These are phyloP conservation scores for Coriaria nepalensis DNA, from an alignment of 306 rosid species.

Conservation along the genomic window DNA sequence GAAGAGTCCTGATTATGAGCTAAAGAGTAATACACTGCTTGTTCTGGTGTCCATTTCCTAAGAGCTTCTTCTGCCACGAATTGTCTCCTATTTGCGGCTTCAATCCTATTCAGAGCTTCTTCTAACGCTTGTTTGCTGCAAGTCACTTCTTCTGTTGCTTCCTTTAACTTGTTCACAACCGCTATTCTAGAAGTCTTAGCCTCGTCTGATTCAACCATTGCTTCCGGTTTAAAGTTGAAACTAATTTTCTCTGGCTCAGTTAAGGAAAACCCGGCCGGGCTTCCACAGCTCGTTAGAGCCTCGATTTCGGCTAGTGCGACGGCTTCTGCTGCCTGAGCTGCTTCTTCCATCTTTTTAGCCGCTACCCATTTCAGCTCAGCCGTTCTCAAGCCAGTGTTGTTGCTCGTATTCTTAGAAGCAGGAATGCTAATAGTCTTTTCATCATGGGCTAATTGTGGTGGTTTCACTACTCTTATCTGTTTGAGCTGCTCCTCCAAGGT, in stretches of 20 bases:
- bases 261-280: conserved; percentile 23
- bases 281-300: conserved; percentile 37
- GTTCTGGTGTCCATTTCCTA: conserved; percentile 52
- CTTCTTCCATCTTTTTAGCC: conserved; percentile 97
- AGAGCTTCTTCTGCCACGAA: conserved; percentile 60
- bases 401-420: no score
- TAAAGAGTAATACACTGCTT: conserved; percentile 18
- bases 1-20: conserved; percentile 26
- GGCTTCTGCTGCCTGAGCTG: conserved; percentile 89
- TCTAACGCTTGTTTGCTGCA: conserved; percentile 53
- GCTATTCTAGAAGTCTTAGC: conserved; percentile 33
- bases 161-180: conserved; percentile 54
- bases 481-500: conserved; percentile 28
- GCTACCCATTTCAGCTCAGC: conserved; percentile 90
- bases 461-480: conserved; percentile 12
- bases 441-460: conserved; percentile 10
- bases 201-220: conserved; percentile 44
- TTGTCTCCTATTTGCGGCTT: conserved; percentile 65
- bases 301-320: conserved; percentile 82
- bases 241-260: conserved; percentile 48
- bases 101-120: conserved; percentile 72
- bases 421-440: conserved; percentile 20
- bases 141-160: conserved; percentile 65
- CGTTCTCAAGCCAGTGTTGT: conserved; percentile 24
- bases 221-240: conserved; percentile 28